Conservation (phyloP, 2,329 filamentous ascomycete genomes). For the Delphinella strobiligena region DNA sequence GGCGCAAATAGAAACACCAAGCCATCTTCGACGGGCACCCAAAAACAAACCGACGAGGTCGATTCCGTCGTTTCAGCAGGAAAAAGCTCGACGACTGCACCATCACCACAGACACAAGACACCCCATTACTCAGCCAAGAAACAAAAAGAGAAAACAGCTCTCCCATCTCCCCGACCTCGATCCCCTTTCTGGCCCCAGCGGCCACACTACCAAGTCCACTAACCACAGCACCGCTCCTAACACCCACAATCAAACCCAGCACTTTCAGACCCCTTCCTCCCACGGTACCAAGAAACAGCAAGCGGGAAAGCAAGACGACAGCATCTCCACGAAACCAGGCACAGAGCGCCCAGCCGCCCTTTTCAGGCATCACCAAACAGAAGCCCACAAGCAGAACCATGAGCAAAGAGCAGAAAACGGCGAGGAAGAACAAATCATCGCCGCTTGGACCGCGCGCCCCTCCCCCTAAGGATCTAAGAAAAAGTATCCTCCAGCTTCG, state of each 20-base stretch:
- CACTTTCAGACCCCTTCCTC: too few relatives aligned
- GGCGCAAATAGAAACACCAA: neutral
- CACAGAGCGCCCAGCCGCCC: neutral
- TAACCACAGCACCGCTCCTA: neutral
- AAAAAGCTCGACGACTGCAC: neutral
- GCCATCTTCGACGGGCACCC: too few relatives aligned
- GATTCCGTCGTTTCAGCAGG: neutral
- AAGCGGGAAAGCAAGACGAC: slow-evolving; percentile 1
- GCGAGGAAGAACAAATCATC: too few relatives aligned
- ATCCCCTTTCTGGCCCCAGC: slow-evolving; percentile 3
- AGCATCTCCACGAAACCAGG: too few relatives aligned
- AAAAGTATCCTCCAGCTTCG: slow-evolving; percentile 27
- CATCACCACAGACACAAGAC: neutral
- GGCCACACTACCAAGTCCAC: neutral
- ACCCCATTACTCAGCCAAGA: slow-evolving; percentile 1
- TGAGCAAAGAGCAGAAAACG: too few relatives aligned
- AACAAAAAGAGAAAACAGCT: slow-evolving; percentile 3
- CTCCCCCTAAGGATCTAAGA: slow-evolving; percentile 25
- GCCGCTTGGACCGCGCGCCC: slow-evolving; percentile 24
- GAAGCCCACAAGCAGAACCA: neutral
- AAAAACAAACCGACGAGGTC: neutral
- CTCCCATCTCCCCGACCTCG: slow-evolving; percentile 3
- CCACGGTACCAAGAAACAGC: neutral
- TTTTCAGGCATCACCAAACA: slow-evolving; percentile 2
- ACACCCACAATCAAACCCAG: too few relatives aligned